Base-by-base conservation (phyloP, 257 asterid genomes). In the Salvia splendens region DNA sequence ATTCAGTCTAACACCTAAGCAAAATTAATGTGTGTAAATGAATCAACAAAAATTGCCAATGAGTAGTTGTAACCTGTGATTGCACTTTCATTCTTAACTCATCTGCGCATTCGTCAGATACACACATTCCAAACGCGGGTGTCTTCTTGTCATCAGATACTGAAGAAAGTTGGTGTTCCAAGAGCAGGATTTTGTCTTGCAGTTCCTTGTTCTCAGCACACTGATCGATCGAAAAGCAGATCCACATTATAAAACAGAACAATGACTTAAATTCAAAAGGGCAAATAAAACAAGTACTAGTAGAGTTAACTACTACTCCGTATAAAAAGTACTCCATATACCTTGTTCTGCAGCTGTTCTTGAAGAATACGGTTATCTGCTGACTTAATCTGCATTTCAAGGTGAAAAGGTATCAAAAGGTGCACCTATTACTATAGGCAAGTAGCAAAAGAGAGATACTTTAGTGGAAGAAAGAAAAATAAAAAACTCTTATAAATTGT, bases 261-360 rank as follows among this genome's bases (percentile, higher is more conserved):
- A 64, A 33, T 20, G 17, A 36, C 53, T 43, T 24, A 38, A 67
- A 56, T 45, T 1, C 57, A 58, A 20, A 54, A 40, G 10, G 55
- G 41, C 12, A 60, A 24, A 52, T 40, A 40, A 70, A 67, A 62
- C 30, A 30, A 51, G 30, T 5, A 24, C 30, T 24, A 40, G 28
- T 4, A 58, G 45, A 35, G 57, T 12, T 12, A 36, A 40, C 8
- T n/a, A 36, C 2, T 33, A 71, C 10, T 48, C n/a, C 12, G 6
- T 14, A 16, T 24, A 58, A 48, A 48, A 50, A 24, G 2, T 24
- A 24, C 30, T 61, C 30, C 30, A 24, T 24, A 24, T 24, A 92
- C 98, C 98, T 92, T 92, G 79, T 75, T 92, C 77, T 89, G 92
- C 79, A 92, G 86, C 81, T 92, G 96, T 73, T 89, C 98, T 77